Evolutionary conservation across 768 basidiomycete species (phyloP).

Genomic region (Tremella fuciformis): DNA sequence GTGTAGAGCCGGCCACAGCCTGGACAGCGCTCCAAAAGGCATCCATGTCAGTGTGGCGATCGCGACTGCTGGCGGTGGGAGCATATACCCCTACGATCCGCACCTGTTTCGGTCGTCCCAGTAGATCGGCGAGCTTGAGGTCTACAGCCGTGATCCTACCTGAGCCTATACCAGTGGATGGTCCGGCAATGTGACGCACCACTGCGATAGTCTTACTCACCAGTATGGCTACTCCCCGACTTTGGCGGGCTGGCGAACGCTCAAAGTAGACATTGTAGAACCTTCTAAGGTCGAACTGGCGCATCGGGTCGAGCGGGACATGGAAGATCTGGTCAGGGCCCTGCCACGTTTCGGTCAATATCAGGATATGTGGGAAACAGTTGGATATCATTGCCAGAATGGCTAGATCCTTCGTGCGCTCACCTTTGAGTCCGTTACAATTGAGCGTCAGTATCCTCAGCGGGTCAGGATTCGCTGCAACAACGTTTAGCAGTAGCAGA

Average conservation of each 20-base stretch:
- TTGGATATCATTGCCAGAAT: too few relatives aligned
- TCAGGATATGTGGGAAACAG: constrained; percentile 13
- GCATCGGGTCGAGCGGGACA: background rate
- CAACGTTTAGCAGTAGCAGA: too few relatives aligned
- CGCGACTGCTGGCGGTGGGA: too few relatives aligned
- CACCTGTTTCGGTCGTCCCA: background rate
- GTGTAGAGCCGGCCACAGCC: background rate
- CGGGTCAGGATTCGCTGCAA: too few relatives aligned
- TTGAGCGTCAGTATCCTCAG: too few relatives aligned
- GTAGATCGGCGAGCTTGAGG: constrained; percentile 10
- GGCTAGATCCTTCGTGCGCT: too few relatives aligned
- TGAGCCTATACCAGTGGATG: too few relatives aligned
- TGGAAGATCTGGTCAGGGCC: background rate
- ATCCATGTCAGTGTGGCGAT: too few relatives aligned
- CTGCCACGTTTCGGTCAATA: constrained; percentile 20
- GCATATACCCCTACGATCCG: constrained; percentile 18
- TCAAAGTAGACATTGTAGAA: background rate
- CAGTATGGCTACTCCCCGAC: constrained; percentile 15
- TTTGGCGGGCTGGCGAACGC: background rate
- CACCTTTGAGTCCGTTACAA: too few relatives aligned
- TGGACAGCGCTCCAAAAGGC: constrained; percentile 8
- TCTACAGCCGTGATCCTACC: constrained; percentile 16
- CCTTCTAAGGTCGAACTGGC: background rate
- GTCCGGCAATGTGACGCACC: too few relatives aligned
- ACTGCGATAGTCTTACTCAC: constrained; percentile 5